Evolutionary conservation across 495 filamentous ascomycete species (phyloP).

Genomic region (Xylaria sp.): DNA sequence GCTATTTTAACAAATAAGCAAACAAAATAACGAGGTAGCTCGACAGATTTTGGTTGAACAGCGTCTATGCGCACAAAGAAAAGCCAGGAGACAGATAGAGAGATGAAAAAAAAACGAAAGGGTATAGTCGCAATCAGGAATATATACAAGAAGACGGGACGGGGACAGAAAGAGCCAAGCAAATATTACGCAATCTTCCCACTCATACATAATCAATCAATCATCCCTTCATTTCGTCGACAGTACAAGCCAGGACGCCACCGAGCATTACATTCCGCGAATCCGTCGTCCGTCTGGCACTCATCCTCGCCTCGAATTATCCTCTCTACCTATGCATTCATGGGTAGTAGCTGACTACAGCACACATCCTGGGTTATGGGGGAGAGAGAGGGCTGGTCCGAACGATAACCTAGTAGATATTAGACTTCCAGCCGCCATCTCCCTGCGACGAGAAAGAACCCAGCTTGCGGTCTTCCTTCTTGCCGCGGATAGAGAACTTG

Average conservation of each 20-base stretch:
- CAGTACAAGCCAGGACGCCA: neutral
- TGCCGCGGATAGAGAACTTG: slow-evolving; percentile 39
- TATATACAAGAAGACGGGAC: slow-evolving; percentile 19
- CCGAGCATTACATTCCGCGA: neutral
- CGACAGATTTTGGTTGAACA: neutral
- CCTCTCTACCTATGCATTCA: no score
- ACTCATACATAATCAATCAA: neutral
- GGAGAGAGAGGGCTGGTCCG: neutral
- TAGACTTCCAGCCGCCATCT: slow-evolving; percentile 27
- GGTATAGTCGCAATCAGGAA: slow-evolving; percentile 22
- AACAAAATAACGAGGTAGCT: neutral
- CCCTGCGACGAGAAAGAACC: slow-evolving; percentile 27
- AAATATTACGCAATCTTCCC: neutral
- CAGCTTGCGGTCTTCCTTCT: slow-evolving; percentile 36
- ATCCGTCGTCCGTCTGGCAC: neutral
- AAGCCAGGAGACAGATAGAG: no score
- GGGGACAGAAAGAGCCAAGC: neutral
- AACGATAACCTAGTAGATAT: slow-evolving; percentile 31
- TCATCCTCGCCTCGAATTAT: neutral
- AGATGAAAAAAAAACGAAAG: slow-evolving; percentile 20
- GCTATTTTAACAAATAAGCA: neutral
- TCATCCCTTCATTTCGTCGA: slow-evolving; percentile 16
- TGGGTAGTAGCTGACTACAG: neutral
- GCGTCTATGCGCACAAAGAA: slow-evolving; percentile 6
- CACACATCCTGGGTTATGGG: neutral